Evolutionary conservation across 768 basidiomycete genomes (phyloP).

Genomic region (Podaxis carcinomalis): DNA sequence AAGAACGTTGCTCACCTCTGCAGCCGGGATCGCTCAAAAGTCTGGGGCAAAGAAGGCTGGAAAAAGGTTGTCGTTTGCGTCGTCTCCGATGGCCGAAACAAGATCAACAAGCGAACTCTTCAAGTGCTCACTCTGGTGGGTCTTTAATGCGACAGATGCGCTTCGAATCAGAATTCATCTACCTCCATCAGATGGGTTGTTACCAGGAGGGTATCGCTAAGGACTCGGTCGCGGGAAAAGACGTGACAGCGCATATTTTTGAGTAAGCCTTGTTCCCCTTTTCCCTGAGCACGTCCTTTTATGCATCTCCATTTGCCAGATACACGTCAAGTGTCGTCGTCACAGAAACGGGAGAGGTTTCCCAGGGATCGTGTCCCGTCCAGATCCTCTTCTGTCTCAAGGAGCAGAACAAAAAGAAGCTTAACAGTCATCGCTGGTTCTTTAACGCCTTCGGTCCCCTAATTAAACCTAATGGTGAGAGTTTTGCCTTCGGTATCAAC

Average conservation of each 20-base stretch:
- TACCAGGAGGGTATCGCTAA: conserved; percentile 90
- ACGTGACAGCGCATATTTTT: conserved; percentile 91
- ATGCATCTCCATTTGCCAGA: conserved; percentile 26
- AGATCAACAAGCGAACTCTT: conserved; percentile 87
- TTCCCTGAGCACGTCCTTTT: background rate
- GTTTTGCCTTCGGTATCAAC: background rate
- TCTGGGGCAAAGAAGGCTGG: conserved; percentile 87
- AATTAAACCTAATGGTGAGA: conserved; percentile 73
- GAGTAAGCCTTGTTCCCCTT: conserved; percentile 47
- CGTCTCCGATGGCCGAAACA: conserved; percentile 81
- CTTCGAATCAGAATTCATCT: background rate
- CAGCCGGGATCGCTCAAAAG: conserved; percentile 63
- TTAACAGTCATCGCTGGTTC: conserved; percentile 96
- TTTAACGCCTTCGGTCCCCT: conserved; percentile 94
- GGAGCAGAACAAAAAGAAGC: conserved; percentile 96
- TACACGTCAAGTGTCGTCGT: conserved; percentile 80
- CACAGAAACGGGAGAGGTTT: conserved; percentile 76
- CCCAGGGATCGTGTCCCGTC: conserved; percentile 69
- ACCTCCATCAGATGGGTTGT: conserved; percentile 61
- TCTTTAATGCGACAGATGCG: conserved; percentile 6
- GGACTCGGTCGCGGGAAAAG: conserved; percentile 83
- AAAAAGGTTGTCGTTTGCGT: conserved; percentile 88
- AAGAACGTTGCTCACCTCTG: conserved; percentile 85
- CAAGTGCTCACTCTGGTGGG: conserved; percentile 80
- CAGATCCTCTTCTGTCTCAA: conserved; percentile 91